Evolutionary conservation across 2,329 filamentous ascomycete species (phyloP).

Genomic region (Gaeumannomyces tritici): DNA sequence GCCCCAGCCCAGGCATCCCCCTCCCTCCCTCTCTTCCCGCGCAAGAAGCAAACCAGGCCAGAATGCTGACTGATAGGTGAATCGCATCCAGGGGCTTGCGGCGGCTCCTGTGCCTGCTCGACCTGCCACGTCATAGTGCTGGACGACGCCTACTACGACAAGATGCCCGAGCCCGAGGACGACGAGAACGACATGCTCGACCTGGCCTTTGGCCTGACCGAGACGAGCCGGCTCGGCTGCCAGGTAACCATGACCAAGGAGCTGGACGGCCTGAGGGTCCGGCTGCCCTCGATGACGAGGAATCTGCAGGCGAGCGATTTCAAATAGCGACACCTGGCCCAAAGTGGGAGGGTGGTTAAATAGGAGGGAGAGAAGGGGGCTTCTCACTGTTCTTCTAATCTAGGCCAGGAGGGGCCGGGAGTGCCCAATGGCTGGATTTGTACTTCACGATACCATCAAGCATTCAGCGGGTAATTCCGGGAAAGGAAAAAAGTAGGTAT

Average conservation of each 20-base stretch:
- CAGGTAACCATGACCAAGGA: constrained; percentile 90
- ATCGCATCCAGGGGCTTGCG: constrained; percentile 51
- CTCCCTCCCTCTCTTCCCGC: too few relatives aligned
- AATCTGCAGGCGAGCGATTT: constrained; percentile 97
- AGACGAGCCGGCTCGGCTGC: constrained; percentile 76
- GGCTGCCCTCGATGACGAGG: constrained; percentile 84
- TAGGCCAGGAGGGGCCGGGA: neutral
- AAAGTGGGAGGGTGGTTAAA: neutral
- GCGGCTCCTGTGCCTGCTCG: constrained; percentile 86
- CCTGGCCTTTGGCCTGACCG: constrained; percentile 79
- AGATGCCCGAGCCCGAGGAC: constrained; percentile 68
- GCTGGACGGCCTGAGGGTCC: constrained; percentile 76
- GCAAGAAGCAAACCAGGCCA: too few relatives aligned
- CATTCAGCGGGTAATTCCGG: too few relatives aligned
- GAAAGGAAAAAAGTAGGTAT: neutral
- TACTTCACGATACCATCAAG: neutral
- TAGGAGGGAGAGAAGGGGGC: neutral
- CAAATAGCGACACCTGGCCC: constrained; percentile 18
- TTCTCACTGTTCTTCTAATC: neutral
- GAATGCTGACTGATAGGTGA: too few relatives aligned
- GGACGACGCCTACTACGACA: constrained; percentile 64
- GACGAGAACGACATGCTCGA: constrained; percentile 89
- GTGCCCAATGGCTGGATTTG: neutral
- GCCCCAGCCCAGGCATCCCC: too few relatives aligned
- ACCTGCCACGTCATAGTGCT: constrained; percentile 86